These are phyloP conservation scores for Suhomyces atakaporum DNA, from an alignment of 1,139 yeast genomes.

Conservation along the genomic window DNA sequence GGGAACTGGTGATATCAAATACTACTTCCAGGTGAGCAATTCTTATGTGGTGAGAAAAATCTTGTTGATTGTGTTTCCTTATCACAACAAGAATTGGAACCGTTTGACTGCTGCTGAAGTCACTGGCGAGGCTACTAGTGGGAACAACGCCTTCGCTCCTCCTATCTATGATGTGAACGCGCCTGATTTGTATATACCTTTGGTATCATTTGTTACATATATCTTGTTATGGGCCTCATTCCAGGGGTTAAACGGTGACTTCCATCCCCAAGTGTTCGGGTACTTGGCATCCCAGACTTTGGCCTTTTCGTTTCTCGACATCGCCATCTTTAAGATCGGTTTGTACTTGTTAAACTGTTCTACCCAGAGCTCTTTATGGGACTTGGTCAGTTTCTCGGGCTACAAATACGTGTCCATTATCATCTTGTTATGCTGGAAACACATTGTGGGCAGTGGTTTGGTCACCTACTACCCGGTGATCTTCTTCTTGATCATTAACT, in stretches of 20 bases:
- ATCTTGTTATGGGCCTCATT: conserved; percentile 81
- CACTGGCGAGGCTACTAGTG: conserved; percentile 34
- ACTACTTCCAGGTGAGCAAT: conserved; percentile 91
- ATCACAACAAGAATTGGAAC: conserved; percentile 78
- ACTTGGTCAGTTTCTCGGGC: conserved; percentile 86
- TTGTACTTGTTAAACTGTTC: conserved; percentile 51
- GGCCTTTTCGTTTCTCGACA: conserved; percentile 79
- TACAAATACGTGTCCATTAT: conserved; percentile 88
- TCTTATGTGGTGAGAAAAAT: conserved; percentile 79
- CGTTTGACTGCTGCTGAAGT: conserved; percentile 51
- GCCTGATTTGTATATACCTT: conserved; percentile 94
- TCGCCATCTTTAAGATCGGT: conserved; percentile 45
- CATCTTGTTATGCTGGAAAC: conserved; percentile 52
- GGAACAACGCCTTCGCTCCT: conserved; percentile 52
- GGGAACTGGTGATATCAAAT: conserved; percentile 59
- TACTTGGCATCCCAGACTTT: conserved; percentile 87
- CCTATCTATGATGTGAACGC: conserved; percentile 88
- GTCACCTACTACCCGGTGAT: conserved; percentile 43
- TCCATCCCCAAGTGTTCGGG: conserved; percentile 92
- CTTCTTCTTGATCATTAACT: conserved; percentile 46
- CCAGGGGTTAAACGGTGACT: conserved; percentile 85
- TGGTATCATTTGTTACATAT: conserved; percentile 90
- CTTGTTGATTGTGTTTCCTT: conserved; percentile 78
- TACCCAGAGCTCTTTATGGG: conserved; percentile 65
- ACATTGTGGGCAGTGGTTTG: conserved; percentile 38